A percentile compares a stretch with the other conserved stretches of the same genome.
Evolutionary conservation across 148 eudicot species (phyloP).

Genomic region (Camellia sinensis): DNA sequence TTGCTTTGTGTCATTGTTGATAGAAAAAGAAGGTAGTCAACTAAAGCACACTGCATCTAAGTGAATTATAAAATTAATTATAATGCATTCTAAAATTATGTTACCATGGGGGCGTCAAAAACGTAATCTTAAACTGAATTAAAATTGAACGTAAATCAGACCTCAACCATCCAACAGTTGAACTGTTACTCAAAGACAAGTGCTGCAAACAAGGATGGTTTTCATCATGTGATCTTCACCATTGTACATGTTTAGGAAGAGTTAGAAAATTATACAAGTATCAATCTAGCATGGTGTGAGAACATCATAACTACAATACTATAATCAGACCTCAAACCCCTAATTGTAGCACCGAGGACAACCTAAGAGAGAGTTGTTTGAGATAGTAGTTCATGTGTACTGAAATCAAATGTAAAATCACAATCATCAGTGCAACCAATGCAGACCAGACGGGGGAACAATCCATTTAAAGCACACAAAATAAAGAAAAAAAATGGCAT

Average conservation of each 20-base stretch:
- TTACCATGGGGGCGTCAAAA: not conserved
- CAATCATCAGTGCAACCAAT: not conserved
- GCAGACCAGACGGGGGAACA: not conserved
- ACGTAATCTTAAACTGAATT: not conserved
- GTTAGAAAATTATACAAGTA: no score
- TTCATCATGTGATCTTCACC: no score
- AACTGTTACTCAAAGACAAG: no score
- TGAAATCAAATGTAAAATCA: not conserved
- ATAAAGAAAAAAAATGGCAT: not conserved
- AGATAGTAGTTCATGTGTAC: no score
- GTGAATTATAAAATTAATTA: not conserved
- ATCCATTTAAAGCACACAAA: not conserved
- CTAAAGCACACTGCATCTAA: not conserved
- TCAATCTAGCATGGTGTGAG: no score
- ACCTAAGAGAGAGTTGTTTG: no score
- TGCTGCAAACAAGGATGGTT: no score
- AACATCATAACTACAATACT: no score
- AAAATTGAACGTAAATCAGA: not conserved
- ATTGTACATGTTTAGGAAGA: no score
- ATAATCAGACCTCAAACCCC: no score
- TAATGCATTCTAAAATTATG: not conserved
- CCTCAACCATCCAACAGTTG: no score
- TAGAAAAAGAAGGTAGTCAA: not conserved
- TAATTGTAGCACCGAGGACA: no score
- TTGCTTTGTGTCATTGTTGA: not conserved